phyloP scores from a whole-genome alignment of 1,139 yeast genomes.

The Geotrichum histeridarum region DNA sequence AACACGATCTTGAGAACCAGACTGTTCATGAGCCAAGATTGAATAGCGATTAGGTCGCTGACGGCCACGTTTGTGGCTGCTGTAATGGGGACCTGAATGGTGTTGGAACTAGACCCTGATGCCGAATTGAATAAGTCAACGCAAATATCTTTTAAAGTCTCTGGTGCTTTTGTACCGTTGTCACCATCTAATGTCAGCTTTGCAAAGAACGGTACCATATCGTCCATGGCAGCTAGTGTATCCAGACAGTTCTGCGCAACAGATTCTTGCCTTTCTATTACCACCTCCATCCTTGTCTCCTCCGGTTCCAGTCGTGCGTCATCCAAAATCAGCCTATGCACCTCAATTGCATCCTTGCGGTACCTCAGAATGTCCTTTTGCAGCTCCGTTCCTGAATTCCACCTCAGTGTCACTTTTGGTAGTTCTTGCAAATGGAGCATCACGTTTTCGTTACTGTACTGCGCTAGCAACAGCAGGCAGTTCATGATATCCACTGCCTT shows the following conservation, averaged over 20 bases:
- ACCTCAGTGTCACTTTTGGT: constrained; percentile 10
- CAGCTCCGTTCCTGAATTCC: constrained; percentile 5
- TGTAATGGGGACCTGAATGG: constrained; percentile 6
- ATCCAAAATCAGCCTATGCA: background rate
- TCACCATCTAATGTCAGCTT: background rate
- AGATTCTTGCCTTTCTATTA: background rate
- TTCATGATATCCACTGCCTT: constrained; percentile 17
- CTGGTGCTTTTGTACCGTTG: background rate
- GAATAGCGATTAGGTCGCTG: constrained; percentile 6
- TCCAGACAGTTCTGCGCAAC: constrained; percentile 3
- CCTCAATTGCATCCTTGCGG: constrained; percentile 1
- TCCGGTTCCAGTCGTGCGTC: background rate
- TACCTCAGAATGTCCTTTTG: constrained; percentile 1
- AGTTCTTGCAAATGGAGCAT: constrained; percentile 13
- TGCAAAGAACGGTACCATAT: background rate
- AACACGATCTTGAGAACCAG: constrained; percentile 15
- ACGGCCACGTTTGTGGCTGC: constrained; percentile 8
- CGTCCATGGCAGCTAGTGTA: constrained; percentile 2
- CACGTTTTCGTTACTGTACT: constrained; percentile 15
- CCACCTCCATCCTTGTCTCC: background rate
- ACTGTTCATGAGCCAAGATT: constrained; percentile 13
- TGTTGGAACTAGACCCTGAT: background rate
- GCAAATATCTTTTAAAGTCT: constrained; percentile 3
- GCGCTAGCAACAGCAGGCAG: constrained; percentile 16
- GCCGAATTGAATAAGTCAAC: constrained; percentile 4